Evolutionary conservation across 1,284 basidiomycete species (phyloP), one percentile per base, ranked within the genome.

Genomic region (Porodaedalea pini): DNA sequence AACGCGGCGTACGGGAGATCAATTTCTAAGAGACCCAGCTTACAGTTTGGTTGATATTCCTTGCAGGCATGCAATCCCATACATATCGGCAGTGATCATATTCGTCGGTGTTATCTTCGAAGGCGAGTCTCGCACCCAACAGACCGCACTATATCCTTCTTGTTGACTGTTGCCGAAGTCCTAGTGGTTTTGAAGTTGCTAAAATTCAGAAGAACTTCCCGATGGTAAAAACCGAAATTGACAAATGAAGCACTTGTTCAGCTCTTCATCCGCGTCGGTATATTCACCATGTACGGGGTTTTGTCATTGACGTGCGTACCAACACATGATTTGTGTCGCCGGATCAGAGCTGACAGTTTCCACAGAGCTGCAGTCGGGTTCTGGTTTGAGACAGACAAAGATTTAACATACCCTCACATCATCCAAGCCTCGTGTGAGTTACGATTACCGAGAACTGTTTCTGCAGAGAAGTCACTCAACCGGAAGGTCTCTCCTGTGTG

Each of bases 191-290:
- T 21, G n/a, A 40, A 52, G 17, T 32, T 52, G 21, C 7, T 52
- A 7, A 52, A 39, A 13, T 41, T 41, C 51, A 37, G 51, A 29
- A 52, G 31, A 23, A 37, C 15, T 5, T 41, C 31, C 25, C 11
- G 27, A 1, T 27, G 36, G 51, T 27, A 34, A 8, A 52, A 52
- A 52, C 29, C 36, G 1, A 39, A 52, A 15, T 29, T 43, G 2
- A n/a, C 21, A 31, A 15, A 15, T 13, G 27, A 21, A 8, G 31
- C 17, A 13, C 34, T 29, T 17, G 19, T 52, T 23, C 53, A 32
- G 17, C 27, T 54, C 34, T 54, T 44, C 40, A 45, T 54, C 44
- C 39, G 53, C 2, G 19, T 47, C 17, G 53, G 41, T 29, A n/a
- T 54, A 23, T 31, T 54, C 25, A 54, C 41, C 17, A 11, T 47